phyloP scores from a whole-genome alignment of 306 rosid genomes.

The Vicia sativa region DNA sequence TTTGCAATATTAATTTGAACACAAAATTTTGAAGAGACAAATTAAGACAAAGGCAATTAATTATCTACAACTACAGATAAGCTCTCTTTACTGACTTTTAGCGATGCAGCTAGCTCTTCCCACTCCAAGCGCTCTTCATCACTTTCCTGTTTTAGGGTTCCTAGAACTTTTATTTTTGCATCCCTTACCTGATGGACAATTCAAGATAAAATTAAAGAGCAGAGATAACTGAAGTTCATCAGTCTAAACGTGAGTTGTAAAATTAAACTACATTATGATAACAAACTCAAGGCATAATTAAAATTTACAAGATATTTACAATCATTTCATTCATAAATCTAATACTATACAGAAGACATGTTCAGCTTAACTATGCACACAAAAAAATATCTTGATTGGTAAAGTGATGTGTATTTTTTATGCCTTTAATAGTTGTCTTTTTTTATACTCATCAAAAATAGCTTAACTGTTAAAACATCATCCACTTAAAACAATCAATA shows the following conservation, averaged over 20 bases:
- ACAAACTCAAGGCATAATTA: constrained; percentile 4
- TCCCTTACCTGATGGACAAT: constrained; percentile 75
- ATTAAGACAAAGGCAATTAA: constrained; percentile 19
- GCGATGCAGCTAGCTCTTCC: constrained; percentile 68
- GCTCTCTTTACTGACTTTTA: constrained; percentile 60
- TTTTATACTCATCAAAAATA: neutral
- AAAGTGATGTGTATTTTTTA: neutral
- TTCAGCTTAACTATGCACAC: neutral
- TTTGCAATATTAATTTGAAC: neutral
- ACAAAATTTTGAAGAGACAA: constrained; percentile 12
- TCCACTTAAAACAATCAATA: neutral
- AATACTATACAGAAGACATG: neutral
- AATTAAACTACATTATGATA: constrained; percentile 27
- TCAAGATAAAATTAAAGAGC: constrained; percentile 35
- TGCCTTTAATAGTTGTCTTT: neutral
- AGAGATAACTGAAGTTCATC: constrained; percentile 20
- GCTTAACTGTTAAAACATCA: neutral
- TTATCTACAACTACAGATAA: constrained; percentile 5
- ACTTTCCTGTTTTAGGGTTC: constrained; percentile 70
- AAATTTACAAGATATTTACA: constrained; percentile 1
- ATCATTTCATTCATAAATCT: constrained; percentile 17
- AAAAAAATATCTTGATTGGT: neutral
- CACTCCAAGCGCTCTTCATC: constrained; percentile 76
- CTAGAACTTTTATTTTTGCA: constrained; percentile 77
- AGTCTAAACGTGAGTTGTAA: constrained; percentile 20